Evolutionary conservation across 345 rosid species (phyloP), one percentile per base, ranked within the genome.

Genomic region (Raphanus raphanistrum): DNA sequence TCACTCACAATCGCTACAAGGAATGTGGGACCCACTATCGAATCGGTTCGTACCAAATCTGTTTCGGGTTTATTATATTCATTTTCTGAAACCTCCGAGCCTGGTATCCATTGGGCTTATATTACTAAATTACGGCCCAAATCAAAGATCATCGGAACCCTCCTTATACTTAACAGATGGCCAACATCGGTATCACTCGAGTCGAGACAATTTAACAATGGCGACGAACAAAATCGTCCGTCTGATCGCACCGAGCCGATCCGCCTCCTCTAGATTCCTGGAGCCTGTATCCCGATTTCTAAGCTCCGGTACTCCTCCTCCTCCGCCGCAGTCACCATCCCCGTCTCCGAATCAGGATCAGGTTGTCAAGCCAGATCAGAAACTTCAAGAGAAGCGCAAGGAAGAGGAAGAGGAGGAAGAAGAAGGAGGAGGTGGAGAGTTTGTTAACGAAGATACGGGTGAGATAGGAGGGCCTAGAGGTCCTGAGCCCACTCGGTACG

Each of bases 401-500:
- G 65, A 74, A 32, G 81, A 75, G 67, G 60, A 67, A 4, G 84
- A 70, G 0, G 87, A 70, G 0, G 87, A 26, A 8, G 85, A 70
- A 0, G 90, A 38, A 3, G 87, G 2, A 12, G 54, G 45, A 0
- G 88, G 78, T 3, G 91, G 75, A 4, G 87, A 74, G 32, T 9
- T 16, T 27, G 64, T 94, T 73, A 94, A 92, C 80, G 45, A 84
- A 76, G 86, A 83, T 66, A 92, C 98, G 0, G 97, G 96, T 12
- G 98, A 92, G 85, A 74, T 90, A 58, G 97, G 93, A 45, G 97
- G 97, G 2, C 97, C 98, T 13, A 80, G 76, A 63, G 97, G 95
- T 7, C 98, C 92, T 25, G 98, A 94, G 64, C 98, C 97, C 12
- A 94, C 98, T 68, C 90, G 98, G 0, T 94, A 84, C 82, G 97